A percentile compares a stretch with the other conserved stretches of the same genome.
These are phyloP conservation scores for Bryoglossum gracile DNA, from an alignment of 495 filamentous ascomycete genomes.

Conservation along the genomic window DNA sequence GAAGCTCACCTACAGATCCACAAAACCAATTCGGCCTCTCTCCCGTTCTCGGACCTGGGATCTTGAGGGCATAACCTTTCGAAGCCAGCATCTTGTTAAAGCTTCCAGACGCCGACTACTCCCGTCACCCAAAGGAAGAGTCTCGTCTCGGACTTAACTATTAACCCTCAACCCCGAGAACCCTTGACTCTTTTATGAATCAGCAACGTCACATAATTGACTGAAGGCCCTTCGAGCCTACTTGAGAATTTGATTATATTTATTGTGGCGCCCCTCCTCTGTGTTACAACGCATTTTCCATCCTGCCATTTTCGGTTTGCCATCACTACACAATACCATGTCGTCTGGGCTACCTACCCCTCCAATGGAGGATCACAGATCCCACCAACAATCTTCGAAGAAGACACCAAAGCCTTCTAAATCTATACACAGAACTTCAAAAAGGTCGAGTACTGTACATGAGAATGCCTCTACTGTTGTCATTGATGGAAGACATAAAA, in stretches of 20 bases:
- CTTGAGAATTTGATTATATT: background rate
- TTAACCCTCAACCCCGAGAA: conserved; percentile 13
- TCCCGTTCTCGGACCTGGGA: background rate
- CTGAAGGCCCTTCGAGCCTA: too few relatives aligned
- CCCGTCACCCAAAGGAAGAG: conserved; percentile 3
- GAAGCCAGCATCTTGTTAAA: conserved; percentile 5
- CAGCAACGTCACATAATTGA: conserved; percentile 20
- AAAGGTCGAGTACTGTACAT: conserved; percentile 27
- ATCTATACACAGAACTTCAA: conserved; percentile 17
- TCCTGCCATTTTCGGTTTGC: background rate
- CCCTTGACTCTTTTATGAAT: conserved; percentile 13
- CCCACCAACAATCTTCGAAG: conserved; percentile 12
- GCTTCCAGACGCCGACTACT: conserved; percentile 1
- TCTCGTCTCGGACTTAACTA: conserved; percentile 22
- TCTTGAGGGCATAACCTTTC: background rate
- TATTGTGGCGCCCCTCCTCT: background rate
- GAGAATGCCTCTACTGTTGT: conserved; percentile 29
- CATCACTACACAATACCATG: background rate
- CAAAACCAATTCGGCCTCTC: background rate
- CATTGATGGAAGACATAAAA: conserved; percentile 48
- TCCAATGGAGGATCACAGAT: conserved; percentile 23
- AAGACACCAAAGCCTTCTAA: conserved; percentile 19
- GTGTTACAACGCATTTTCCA: background rate
- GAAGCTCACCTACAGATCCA: background rate
- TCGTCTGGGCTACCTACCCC: conserved; percentile 21